Base-by-base conservation (phyloP, 257 asterid species). In the Jaltomata sinuosa region DNA sequence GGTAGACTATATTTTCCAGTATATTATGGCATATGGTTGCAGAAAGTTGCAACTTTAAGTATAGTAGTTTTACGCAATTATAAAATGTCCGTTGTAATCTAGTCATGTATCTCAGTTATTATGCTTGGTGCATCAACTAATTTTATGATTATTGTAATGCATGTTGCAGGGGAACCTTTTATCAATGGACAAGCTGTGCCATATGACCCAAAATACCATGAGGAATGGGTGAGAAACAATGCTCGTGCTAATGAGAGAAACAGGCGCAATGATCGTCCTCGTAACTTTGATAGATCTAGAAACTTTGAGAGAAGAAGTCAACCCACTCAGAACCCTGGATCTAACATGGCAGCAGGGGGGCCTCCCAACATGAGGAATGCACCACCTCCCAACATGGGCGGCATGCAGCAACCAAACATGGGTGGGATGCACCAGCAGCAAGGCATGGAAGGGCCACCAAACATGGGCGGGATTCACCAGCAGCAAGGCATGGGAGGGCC, bases 151-250 rank as follows among this genome's bases (percentile, higher is more conserved):
- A 64, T 36, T 47, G 27, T 6, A 40, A 85, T 50, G 80, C 84
- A 69, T 79, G 40, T 84, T 88, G 85, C 93, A 96, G 99, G 98
- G 32, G 99, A 96, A 80, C 99, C 99, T 47, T 93, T 96, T 80
- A 93, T 96, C 59, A 90, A 94, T n/a, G 99, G 99, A 11, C 93
- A 94, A 84, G 99, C 99, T 83, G 97, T 94, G 32, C 98, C 99
- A 3, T 96, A 96, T 54, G 98, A 96, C 83, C 97, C 97, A 8
- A 96, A 91, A 82, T 96, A 96, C 81, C 99, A 96, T 0, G 98
- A 90, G 91, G 98, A 94, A 83, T 96, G 98, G 98, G 96, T 90
- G 90, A 93, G 97, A 91, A 94, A 95, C 91, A 94, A 93, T 89
- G 92, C 95, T 40, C 87, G 71, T 36, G 47, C 81, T 79, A 91